A percentile compares a stretch with the other conserved stretches of the same genome.
phyloP scores from a whole-genome alignment of 768 basidiomycete genomes.

The Pleurotus tuber-regium region DNA sequence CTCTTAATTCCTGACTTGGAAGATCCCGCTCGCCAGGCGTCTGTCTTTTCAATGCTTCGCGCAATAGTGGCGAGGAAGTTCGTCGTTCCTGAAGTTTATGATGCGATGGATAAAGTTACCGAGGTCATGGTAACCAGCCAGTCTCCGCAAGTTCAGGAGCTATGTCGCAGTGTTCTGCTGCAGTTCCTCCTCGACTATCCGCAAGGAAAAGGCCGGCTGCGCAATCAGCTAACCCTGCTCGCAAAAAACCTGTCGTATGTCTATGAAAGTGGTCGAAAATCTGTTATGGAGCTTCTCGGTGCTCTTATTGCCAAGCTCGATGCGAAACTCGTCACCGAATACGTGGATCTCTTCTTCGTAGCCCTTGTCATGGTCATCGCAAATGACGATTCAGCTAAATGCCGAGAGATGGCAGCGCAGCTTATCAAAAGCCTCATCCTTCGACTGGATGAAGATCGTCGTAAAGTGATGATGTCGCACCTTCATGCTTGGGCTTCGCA shows the following conservation, averaged over 20 bases:
- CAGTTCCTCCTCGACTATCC: slow-evolving; percentile 98
- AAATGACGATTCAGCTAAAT: slow-evolving; percentile 90
- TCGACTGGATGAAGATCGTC: slow-evolving; percentile 61
- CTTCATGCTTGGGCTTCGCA: slow-evolving; percentile 79
- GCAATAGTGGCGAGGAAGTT: slow-evolving; percentile 90
- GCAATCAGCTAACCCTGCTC: slow-evolving; percentile 85
- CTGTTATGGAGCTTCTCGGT: slow-evolving; percentile 91
- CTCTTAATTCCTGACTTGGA: slow-evolving; percentile 88
- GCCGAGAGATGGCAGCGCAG: slow-evolving; percentile 83
- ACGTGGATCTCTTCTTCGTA: slow-evolving; percentile 87
- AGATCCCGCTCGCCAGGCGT: slow-evolving; percentile 79
- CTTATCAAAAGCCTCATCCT: slow-evolving; percentile 76
- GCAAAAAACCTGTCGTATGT: slow-evolving; percentile 90
- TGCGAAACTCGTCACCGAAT: slow-evolving; percentile 65
- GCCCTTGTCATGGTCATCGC: slow-evolving; percentile 90
- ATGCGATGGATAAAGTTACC: slow-evolving; percentile 90
- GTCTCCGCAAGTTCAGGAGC: slow-evolving; percentile 86
- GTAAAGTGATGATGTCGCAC: slow-evolving; percentile 59
- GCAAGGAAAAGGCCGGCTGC: slow-evolving; percentile 88
- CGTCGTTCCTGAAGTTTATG: slow-evolving; percentile 95
- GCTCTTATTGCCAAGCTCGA: slow-evolving; percentile 87
- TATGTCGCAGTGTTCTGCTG: slow-evolving; percentile 83
- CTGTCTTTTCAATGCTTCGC: slow-evolving; percentile 85
- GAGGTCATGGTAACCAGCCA: slow-evolving; percentile 94
- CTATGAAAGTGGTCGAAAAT: slow-evolving; percentile 85